Base-by-base conservation (phyloP, 116 monocot species). In the Posidonia oceanica region DNA sequence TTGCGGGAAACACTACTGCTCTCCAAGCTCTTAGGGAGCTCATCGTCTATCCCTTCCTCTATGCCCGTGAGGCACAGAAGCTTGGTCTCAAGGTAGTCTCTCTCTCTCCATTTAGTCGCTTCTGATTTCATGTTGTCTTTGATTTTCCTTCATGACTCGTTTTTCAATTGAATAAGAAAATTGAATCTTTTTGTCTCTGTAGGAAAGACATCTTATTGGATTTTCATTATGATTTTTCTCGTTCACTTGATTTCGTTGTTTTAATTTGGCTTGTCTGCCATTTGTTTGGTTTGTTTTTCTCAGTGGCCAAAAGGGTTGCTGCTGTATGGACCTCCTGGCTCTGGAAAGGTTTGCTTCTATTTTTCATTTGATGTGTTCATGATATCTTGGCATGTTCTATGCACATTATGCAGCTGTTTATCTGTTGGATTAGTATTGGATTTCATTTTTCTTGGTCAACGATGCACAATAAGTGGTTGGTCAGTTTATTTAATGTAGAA, bases 301-400 rank as follows among this genome's bases (percentile, higher is more conserved):
- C 80, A 96, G 97, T 98, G 87, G 89, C 97, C 89, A 39, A 81
- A 74, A 76, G 97, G 97, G 42, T 81, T 98, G 82, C 90, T 98
- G 59, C 83, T 98, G n/a, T 82, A 82, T 57, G 97, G 97, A 4
- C 89, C 92, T 20, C 89, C 97, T 0, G 93, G 97, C 40, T 90
- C 93, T 20, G 97, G 93, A 81, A 98, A 98, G 93, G 97, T 92
- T 76, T 57, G 37, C 57, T 60, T 64, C 15, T 37, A 38, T 66
- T 59, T 11, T 23, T 59, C 15, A 4, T 57, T 29, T 64, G 48
- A 12, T 0, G 8, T 48, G 29, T 48, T 7, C 48, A 7, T 48
- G 8, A 48, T 48, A 10, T 7, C 3, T 48, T 48, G 7, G 11
- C 7, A 48, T 48, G 7, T 48, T 48, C 5, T 7, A 12, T 10